Evolutionary conservation across 768 basidiomycete species (phyloP), one percentile per base, ranked within the genome.

Genomic region (Boletus pseudopeckii): DNA sequence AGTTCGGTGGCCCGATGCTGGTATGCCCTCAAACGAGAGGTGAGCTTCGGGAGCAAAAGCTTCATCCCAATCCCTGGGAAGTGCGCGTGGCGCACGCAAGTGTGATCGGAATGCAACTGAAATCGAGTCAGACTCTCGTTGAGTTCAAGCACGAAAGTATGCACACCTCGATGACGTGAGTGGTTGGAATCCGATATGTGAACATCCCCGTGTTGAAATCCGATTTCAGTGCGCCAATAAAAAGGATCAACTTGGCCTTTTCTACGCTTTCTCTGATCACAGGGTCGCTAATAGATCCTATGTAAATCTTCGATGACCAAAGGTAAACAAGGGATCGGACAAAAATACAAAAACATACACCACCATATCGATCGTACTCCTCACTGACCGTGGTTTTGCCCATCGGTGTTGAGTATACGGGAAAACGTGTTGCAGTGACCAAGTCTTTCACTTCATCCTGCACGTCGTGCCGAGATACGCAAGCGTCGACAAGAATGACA

Each of bases 181-280:
- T 67, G 0, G 75, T 75, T 5, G 85, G 82, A 43, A 87, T 84
- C 46, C 79, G 80, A 62, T 89, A 91, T 0, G 87, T 86, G 70
- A 92, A 93, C 68, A 87, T 88, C 32, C 91, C 92, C 1, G 89
- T 90, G 70, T 95, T 95, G 75, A 91, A 92, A 68, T 95, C 92
- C 43, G 80, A 83, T 65, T 80, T 82, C 46, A 90, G 72, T 1
- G 74, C 54, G 5, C 90, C 90, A 53, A 95, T 74, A 13, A 87
- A 88, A 13, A 95, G 64, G 47, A 91, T 83, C 40, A 94, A 74
- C 58, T 85, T 88, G 5, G 90, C 84, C 3, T 66, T 74, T 70
- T 95, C 92, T 28, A 94, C 83, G 55, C 77, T 81, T 49, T 84
- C 80, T 69, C 83, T 86, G 58, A 92, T 74, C 24, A 74, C 77